Conservation (phyloP, 1,284 basidiomycete genomes). For the Trametes pubescens region DNA sequence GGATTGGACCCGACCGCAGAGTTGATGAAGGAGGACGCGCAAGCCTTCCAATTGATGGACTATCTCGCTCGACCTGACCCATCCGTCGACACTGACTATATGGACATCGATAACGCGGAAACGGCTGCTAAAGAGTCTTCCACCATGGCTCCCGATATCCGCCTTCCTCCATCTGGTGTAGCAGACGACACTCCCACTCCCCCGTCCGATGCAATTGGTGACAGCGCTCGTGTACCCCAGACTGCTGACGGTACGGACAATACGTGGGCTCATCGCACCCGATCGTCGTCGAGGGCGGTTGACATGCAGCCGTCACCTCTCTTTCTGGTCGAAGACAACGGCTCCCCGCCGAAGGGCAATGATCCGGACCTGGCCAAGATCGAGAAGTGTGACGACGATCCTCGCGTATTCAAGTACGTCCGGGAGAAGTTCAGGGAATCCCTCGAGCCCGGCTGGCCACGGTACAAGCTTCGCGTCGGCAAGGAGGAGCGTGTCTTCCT, state of each 20-base stretch:
- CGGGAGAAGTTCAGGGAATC: conserved; percentile 17
- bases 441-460: background rate
- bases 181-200: too few relatives aligned
- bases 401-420: conserved; percentile 14
- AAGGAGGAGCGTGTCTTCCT: conserved; percentile 5
- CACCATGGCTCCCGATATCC: background rate
- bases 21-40: background rate
- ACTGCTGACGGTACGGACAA: too few relatives aligned
- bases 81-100: background rate
- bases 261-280: background rate
- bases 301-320: background rate
- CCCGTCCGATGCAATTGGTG: too few relatives aligned
- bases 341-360: background rate
- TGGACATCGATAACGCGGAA: background rate
- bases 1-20: conserved; percentile 25
- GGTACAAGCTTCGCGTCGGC: conserved; percentile 16
- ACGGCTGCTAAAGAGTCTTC: background rate
- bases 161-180: background rate
- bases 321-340: background rate
- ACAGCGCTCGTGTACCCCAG: too few relatives aligned
- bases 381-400: too few relatives aligned
- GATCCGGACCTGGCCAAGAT: background rate
- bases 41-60: conserved; percentile 17
- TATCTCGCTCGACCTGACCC: background rate
- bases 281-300: background rate